These are phyloP conservation scores for Entomortierella chlamydospora DNA, from an alignment of 192 early-diverging fungal species.

Conservation along the genomic window DNA sequence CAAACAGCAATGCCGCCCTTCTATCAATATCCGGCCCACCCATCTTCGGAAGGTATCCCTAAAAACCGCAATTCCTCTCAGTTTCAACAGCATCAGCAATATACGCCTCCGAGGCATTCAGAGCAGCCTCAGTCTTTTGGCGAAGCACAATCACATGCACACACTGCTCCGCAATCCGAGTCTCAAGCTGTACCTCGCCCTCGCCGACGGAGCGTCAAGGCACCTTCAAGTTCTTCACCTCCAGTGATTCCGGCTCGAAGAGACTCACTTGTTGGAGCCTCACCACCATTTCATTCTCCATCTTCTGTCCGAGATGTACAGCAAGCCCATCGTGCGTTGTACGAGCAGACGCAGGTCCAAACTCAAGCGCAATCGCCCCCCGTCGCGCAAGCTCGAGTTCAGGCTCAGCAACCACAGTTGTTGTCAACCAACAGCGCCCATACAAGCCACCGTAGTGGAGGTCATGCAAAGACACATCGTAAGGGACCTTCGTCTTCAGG, in stretches of 20 bases:
- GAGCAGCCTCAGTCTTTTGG: background rate
- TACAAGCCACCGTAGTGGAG: background rate
- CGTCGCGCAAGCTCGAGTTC: background rate
- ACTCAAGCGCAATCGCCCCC: background rate
- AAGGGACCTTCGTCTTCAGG: conserved; percentile 43
- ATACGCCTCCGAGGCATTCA: background rate
- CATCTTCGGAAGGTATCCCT: background rate
- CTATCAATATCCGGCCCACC: conserved; percentile 2
- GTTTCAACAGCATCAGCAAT: conserved; percentile 8
- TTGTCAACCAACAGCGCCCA: background rate
- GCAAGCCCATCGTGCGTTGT: background rate
- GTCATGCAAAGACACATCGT: conserved; percentile 24
- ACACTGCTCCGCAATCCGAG: background rate
- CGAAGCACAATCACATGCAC: background rate
- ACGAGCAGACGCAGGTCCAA: background rate
- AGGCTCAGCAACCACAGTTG: background rate
- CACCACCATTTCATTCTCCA: conserved; percentile 4
- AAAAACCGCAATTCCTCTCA: background rate
- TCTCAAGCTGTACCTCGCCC: background rate
- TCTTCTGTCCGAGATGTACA: background rate
- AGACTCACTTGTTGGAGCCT: conserved; percentile 28
- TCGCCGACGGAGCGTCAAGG: conserved; percentile 12
- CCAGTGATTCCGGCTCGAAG: conserved; percentile 25
- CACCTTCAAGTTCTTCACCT: conserved; percentile 18
- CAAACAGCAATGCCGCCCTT: background rate